Conservation (phyloP, 1,284 basidiomycete species). For the Irpex rosettiformis region DNA sequence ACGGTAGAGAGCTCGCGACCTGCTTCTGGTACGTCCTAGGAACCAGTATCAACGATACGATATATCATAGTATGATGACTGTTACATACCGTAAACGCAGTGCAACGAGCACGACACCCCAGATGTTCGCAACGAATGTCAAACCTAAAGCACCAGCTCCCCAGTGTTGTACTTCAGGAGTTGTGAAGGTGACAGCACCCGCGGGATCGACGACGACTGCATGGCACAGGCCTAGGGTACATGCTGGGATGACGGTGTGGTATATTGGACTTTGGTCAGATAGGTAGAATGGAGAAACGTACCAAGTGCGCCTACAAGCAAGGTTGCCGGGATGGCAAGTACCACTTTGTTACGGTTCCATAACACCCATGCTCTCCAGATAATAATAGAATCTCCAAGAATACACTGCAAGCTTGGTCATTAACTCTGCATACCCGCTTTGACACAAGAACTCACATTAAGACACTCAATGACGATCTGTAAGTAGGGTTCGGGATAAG, state of each 20-base stretch:
- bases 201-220: conserved; percentile 3
- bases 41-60: not conserved
- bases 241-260: not conserved
- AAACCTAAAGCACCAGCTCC: not conserved
- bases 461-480: conserved; percentile 5
- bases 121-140: conserved; percentile 1
- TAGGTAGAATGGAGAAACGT: not conserved
- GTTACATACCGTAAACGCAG: not conserved
- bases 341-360: conserved; percentile 1
- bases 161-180: not conserved
- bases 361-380: conserved; percentile 6
- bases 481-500: conserved; percentile 1
- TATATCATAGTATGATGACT: not conserved
- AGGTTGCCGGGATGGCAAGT: not conserved
- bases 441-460: not conserved
- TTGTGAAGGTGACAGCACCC: not conserved
- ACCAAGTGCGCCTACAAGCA: not conserved
- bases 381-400: conserved; percentile 1
- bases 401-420: conserved; percentile 1
- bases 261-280: not conserved
- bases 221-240: not conserved
- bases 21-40: not conserved
- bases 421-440: not conserved
- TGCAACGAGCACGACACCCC: conserved; percentile 3
- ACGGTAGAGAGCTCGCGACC: not conserved